Percentiles rank a stretch among this genome's conserved stretches.
These are phyloP conservation scores for Arthromyces matolae DNA, from an alignment of 768 basidiomycete genomes.

Conservation along the genomic window DNA sequence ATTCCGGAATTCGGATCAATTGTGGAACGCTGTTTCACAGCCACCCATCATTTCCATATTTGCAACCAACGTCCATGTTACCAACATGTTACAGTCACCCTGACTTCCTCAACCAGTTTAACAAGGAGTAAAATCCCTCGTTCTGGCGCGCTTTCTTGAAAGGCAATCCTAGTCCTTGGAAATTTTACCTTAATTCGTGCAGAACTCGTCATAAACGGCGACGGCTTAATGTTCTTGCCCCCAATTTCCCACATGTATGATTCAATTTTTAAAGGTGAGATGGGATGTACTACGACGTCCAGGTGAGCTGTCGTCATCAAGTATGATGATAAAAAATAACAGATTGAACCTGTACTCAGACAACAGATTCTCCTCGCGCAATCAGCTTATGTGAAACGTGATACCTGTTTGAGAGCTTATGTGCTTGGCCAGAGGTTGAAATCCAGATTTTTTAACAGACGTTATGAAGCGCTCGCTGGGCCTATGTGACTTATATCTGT, in stretches of 20 bases:
- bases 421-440: conserved; percentile 10
- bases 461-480: not conserved
- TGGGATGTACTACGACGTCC: conserved; percentile 23
- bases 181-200: conserved; percentile 23
- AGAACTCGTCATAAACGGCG: conserved; percentile 21
- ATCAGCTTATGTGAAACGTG: conserved; percentile 7
- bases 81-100: no score
- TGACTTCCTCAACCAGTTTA: not conserved
- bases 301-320: no score
- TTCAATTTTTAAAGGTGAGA: conserved; percentile 9
- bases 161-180: conserved; percentile 24
- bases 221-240: conserved; percentile 15
- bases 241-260: conserved; percentile 7
- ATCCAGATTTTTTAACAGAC: conserved; percentile 5
- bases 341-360: conserved; percentile 8
- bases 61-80: no score
- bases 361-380: conserved; percentile 8
- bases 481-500: not conserved
- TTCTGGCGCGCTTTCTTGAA: conserved; percentile 23
- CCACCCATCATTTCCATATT: no score
- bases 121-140: conserved; percentile 17
- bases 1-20: no score
- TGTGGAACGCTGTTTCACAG: no score
- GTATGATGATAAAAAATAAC: no score
- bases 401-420: conserved; percentile 2